phyloP scores from a whole-genome alignment of 345 rosid species.

The Aquilaria sinensis region DNA sequence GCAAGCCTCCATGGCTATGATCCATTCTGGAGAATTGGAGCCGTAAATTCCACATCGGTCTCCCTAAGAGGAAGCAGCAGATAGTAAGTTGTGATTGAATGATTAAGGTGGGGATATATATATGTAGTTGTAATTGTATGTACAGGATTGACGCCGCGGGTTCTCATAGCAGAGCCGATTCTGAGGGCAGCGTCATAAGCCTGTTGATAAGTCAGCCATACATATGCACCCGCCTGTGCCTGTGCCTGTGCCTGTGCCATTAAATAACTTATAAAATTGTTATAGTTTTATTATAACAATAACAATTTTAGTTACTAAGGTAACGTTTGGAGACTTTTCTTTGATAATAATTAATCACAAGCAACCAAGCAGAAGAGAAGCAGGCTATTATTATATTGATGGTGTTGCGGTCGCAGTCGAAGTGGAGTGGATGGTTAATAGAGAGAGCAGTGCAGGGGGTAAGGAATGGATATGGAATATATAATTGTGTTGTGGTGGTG shows the following conservation, averaged over 20 bases:
- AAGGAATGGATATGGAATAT: neutral
- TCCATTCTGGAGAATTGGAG: conserved; percentile 85
- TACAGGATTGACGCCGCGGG: conserved; percentile 66
- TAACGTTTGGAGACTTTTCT: too few species aligned
- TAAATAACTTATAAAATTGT: too few species aligned
- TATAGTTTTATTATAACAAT: too few species aligned
- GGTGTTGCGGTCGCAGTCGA: too few species aligned
- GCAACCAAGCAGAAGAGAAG: too few species aligned
- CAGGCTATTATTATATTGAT: too few species aligned
- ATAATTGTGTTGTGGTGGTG: too few species aligned
- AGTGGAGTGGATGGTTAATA: too few species aligned
- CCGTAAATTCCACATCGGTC: conserved; percentile 91
- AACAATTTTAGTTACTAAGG: too few species aligned
- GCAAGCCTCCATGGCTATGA: conserved; percentile 89
- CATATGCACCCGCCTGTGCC: conserved; percentile 63
- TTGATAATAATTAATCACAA: too few species aligned
- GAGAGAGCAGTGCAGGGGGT: neutral
- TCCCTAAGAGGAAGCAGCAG: conserved; percentile 37
- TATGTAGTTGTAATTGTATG: conserved; percentile 3
- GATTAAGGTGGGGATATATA: neutral
- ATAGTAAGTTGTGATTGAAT: neutral
- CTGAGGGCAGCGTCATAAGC: conserved; percentile 54
- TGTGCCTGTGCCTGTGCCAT: too few species aligned
- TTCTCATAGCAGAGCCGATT: conserved; percentile 73
- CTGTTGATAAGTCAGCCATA: conserved; percentile 75